These are phyloP conservation scores for Fomitopsis schrenkii DNA, from an alignment of 1,284 basidiomycete species.

Conservation along the genomic window DNA sequence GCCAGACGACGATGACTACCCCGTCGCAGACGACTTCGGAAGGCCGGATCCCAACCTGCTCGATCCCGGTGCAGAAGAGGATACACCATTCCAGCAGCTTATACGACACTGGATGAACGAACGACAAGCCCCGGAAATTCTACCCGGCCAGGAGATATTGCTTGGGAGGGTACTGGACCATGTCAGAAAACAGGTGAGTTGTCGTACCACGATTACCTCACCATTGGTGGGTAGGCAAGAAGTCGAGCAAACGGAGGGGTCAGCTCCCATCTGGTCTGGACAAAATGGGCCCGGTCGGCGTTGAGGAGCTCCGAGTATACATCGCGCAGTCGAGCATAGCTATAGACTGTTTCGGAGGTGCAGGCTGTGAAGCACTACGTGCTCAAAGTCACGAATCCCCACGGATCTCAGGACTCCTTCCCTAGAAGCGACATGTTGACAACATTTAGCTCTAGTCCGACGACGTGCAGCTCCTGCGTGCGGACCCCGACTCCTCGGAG, in stretches of 20 bases:
- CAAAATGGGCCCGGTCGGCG: too few relatives aligned
- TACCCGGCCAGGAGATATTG: slow-evolving; percentile 73
- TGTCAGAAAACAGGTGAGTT: slow-evolving; percentile 78
- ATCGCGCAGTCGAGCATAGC: too few relatives aligned
- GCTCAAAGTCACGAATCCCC: too few relatives aligned
- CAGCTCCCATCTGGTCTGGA: too few relatives aligned
- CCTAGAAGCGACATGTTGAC: slow-evolving; percentile 10
- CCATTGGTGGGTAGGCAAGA: too few relatives aligned
- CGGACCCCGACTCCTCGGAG: slow-evolving; percentile 77
- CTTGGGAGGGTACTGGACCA: slow-evolving; percentile 75
- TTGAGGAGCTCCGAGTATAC: too few relatives aligned
- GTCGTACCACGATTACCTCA: background rate
- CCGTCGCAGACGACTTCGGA: slow-evolving; percentile 12
- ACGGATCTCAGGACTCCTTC: too few relatives aligned
- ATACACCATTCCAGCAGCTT: slow-evolving; percentile 56
- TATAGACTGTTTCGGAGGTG: too few relatives aligned
- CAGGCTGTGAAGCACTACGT: too few relatives aligned
- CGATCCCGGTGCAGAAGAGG: slow-evolving; percentile 18
- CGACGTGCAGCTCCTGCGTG: slow-evolving; percentile 59
- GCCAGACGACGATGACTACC: slow-evolving; percentile 21
- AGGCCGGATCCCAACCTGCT: slow-evolving; percentile 8
- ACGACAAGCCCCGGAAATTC: slow-evolving; percentile 76
- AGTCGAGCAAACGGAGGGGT: too few relatives aligned
- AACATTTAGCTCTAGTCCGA: slow-evolving; percentile 16
- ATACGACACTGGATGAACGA: slow-evolving; percentile 86